Conservation (phyloP, 192 early-diverging fungal genomes). For the Coemansia sp. region DNA sequence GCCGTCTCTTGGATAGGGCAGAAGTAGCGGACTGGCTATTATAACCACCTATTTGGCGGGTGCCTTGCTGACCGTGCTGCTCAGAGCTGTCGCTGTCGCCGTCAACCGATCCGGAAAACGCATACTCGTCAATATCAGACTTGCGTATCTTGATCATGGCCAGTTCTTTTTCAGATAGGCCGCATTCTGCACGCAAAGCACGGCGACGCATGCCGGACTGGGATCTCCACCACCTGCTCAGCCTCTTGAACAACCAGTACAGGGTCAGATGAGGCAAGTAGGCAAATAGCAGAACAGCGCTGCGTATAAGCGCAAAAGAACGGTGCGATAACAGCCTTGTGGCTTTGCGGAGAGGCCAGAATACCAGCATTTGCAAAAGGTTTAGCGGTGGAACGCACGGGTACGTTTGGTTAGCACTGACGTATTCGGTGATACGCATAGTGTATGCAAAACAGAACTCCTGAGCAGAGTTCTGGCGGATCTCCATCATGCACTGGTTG, state of each 20-base stretch:
- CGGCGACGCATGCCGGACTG: conserved; percentile 26
- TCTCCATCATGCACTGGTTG: conserved; percentile 46
- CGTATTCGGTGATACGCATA: conserved; percentile 40
- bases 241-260: conserved; percentile 16
- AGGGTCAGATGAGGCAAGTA: conserved; percentile 32
- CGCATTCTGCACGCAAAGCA: conserved; percentile 28
- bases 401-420: conserved; percentile 40
- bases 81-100: neutral
- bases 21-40: neutral
- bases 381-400: conserved; percentile 46
- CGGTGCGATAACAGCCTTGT: conserved; percentile 17
- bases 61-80: neutral
- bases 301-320: conserved; percentile 31
- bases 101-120: conserved; percentile 7
- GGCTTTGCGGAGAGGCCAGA: conserved; percentile 36
- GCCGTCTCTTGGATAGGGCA: neutral
- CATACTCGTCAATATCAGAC: conserved; percentile 25
- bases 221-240: conserved; percentile 30
- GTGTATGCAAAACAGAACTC: conserved; percentile 46
- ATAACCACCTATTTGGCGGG: neutral
- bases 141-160: conserved; percentile 23
- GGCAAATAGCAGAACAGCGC: conserved; percentile 19
- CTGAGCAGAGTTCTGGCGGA: conserved; percentile 32
- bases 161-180: conserved; percentile 35
- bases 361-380: conserved; percentile 27